These are phyloP conservation scores for Exophiala mesophila DNA, from an alignment of 2,329 filamentous ascomycete species.

Conservation along the genomic window DNA sequence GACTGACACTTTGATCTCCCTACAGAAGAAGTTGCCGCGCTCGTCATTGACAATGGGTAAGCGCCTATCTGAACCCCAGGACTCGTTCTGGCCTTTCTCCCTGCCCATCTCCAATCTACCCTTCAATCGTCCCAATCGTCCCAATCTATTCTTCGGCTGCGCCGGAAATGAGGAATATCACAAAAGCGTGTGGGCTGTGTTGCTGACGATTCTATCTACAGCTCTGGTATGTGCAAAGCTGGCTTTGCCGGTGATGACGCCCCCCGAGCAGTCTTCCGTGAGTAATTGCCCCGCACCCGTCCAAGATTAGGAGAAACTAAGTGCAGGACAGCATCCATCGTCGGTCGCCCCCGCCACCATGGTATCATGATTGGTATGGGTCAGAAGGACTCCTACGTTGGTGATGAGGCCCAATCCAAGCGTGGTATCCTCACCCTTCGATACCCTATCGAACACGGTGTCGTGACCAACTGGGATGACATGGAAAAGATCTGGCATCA, in stretches of 20 bases:
- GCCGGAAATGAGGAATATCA: slow-evolving; percentile 14
- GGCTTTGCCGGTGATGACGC: slow-evolving; percentile 99
- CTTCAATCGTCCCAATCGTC: slow-evolving; percentile 1
- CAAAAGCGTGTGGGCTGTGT: slow-evolving; percentile 4
- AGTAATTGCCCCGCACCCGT: slow-evolving; percentile 48
- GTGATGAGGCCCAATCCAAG: slow-evolving; percentile 99
- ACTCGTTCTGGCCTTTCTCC: too few species aligned
- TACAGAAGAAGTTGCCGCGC: slow-evolving; percentile 97
- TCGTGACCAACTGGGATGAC: slow-evolving; percentile 99
- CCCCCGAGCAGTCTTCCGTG: slow-evolving; percentile 99
- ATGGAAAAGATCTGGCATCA: slow-evolving; percentile 99
- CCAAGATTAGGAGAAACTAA: slow-evolving; percentile 6
- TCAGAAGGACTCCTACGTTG: slow-evolving; percentile 99
- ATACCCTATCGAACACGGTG: slow-evolving; percentile 99
- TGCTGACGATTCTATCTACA: slow-evolving; percentile 42
- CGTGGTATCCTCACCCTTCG: slow-evolving; percentile 99
- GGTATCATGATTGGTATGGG: slow-evolving; percentile 99
- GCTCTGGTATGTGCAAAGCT: slow-evolving; percentile 99
- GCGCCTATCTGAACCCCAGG: slow-evolving; percentile 39
- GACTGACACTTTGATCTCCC: slow-evolving; percentile 42
- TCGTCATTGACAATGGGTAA: slow-evolving; percentile 99
- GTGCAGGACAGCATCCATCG: slow-evolving; percentile 75
- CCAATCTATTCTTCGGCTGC: slow-evolving; percentile 5
- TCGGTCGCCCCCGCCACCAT: slow-evolving; percentile 99
- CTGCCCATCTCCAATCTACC: slow-evolving; percentile 13